These are phyloP conservation scores for Stentor coeruleus DNA, from an alignment of 73 alveolate species.

Conservation along the genomic window DNA sequence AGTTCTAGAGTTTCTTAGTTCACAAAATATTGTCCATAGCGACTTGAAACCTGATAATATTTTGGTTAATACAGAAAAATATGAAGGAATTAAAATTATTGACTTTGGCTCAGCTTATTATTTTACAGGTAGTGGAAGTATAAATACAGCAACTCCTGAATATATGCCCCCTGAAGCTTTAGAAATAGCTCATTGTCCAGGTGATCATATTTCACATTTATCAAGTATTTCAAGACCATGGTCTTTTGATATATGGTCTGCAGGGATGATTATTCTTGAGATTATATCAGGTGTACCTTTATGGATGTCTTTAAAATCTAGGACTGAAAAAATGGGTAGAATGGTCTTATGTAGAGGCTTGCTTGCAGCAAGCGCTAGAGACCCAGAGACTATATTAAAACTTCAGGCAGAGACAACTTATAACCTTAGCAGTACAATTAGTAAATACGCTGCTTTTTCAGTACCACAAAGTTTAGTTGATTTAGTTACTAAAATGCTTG, in stretches of 20 bases:
- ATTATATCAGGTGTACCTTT: conserved; percentile 63
- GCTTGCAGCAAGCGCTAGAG: conserved; percentile 28
- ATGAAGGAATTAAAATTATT: conserved; percentile 48
- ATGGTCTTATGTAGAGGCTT: background rate
- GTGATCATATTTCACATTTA: background rate
- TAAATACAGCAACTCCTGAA: conserved; percentile 66
- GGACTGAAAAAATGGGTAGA: conserved; percentile 30
- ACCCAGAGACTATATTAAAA: conserved; percentile 13
- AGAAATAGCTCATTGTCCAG: conserved; percentile 27
- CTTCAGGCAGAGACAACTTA: conserved; percentile 9
- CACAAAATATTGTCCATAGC: conserved; percentile 56
- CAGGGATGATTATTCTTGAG: conserved; percentile 65
- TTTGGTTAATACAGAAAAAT: conserved; percentile 30
- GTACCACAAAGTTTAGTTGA: conserved; percentile 30
- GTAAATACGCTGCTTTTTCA: conserved; percentile 6
- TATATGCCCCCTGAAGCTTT: conserved; percentile 50
- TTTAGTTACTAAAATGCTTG: conserved; percentile 46
- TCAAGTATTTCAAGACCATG: conserved; percentile 43
- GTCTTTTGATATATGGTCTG: conserved; percentile 65
- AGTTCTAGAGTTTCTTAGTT: conserved; percentile 43
- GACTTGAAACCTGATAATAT: conserved; percentile 78
- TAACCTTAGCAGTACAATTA: background rate
- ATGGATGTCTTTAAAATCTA: conserved; percentile 60
- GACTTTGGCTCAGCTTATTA: conserved; percentile 67
- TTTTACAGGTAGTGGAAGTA: conserved; percentile 30